Percentiles rank a stretch among this genome's conserved stretches.
Evolutionary conservation across 495 filamentous ascomycete genomes (phyloP).

Genomic region (Penicillium riverlandense): DNA sequence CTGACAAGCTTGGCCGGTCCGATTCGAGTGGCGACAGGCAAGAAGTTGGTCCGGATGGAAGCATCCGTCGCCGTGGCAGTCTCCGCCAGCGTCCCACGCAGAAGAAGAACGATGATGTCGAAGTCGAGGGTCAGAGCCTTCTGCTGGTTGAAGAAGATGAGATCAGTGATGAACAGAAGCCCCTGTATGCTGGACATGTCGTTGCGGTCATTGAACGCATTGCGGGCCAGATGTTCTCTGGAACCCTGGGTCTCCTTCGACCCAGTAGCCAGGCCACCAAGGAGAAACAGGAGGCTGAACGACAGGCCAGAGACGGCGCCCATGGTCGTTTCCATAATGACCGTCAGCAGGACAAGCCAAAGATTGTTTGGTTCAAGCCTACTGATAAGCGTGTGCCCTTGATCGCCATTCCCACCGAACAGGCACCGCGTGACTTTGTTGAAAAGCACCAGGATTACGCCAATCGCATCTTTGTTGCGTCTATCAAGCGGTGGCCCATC

Average conservation of each 20-base stretch:
- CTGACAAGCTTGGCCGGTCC: slow-evolving; percentile 55
- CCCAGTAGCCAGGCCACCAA: slow-evolving; percentile 99
- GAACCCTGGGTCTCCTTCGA: slow-evolving; percentile 84
- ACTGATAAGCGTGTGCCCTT: slow-evolving; percentile 97
- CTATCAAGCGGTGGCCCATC: slow-evolving; percentile 99
- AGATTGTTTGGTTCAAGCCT: slow-evolving; percentile 99
- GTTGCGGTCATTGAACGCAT: slow-evolving; percentile 96
- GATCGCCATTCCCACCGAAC: slow-evolving; percentile 96
- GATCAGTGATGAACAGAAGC: slow-evolving; percentile 97
- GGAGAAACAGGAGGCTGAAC: slow-evolving; percentile 98
- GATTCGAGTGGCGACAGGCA: slow-evolving; percentile 58
- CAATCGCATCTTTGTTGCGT: slow-evolving; percentile 95
- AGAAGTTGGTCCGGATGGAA: slow-evolving; percentile 63
- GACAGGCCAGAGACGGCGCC: slow-evolving; percentile 79
- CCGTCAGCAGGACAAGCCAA: slow-evolving; percentile 90
- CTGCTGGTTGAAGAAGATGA: slow-evolving; percentile 97
- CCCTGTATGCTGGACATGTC: slow-evolving; percentile 91
- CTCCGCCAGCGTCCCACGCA: slow-evolving; percentile 93
- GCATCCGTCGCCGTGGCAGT: slow-evolving; percentile 86
- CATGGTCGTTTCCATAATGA: slow-evolving; percentile 70
- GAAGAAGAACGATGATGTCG: slow-evolving; percentile 99
- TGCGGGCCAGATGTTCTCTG: slow-evolving; percentile 98
- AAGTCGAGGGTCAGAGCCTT: slow-evolving; percentile 96
- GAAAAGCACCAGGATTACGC: slow-evolving; percentile 97
- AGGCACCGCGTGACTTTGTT: slow-evolving; percentile 94